Conservation (phyloP, 306 rosid species). For the Vigna angularis region DNA sequence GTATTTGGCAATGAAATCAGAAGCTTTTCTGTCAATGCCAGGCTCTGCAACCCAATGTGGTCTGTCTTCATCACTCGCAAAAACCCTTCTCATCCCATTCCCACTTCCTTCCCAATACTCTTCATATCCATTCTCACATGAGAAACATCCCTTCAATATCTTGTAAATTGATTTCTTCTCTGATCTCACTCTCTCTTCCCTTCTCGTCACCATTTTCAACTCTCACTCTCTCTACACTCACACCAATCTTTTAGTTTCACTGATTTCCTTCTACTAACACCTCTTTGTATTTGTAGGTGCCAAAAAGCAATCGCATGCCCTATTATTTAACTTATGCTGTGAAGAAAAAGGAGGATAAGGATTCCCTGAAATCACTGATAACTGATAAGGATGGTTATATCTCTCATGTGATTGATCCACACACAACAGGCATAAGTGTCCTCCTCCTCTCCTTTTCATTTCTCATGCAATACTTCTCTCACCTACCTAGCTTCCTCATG, state of each 20-base stretch:
- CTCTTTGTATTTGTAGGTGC: slow-evolving; percentile 52
- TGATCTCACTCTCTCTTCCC: slow-evolving; percentile 39
- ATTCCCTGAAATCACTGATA: slow-evolving; percentile 47
- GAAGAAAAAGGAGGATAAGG: slow-evolving; percentile 42
- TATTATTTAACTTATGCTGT: not conserved
- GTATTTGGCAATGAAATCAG: slow-evolving; percentile 74
- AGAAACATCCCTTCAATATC: slow-evolving; percentile 63
- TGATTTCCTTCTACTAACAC: not conserved
- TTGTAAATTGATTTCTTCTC: slow-evolving; percentile 53
- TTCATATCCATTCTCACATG: slow-evolving; percentile 44
- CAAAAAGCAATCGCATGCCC: not conserved
- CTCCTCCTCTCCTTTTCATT: slow-evolving; percentile 60
- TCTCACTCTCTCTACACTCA: not conserved
- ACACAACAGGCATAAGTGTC: slow-evolving; percentile 47
- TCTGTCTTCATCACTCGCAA: slow-evolving; percentile 72
- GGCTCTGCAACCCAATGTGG: slow-evolving; percentile 76
- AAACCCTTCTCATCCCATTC: slow-evolving; percentile 53
- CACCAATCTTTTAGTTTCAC: not conserved
- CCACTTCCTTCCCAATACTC: slow-evolving; percentile 60
- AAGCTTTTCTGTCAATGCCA: slow-evolving; percentile 76
- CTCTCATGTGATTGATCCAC: slow-evolving; percentile 19
- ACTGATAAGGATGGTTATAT: slow-evolving; percentile 36
- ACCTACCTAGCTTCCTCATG: too few species aligned
- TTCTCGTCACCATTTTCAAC: not conserved
- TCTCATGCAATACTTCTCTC: slow-evolving; percentile 30